Evolutionary conservation across 495 filamentous ascomycete species (phyloP), one percentile per base, ranked within the genome.

Genomic region (Rhypophila decipiens): DNA sequence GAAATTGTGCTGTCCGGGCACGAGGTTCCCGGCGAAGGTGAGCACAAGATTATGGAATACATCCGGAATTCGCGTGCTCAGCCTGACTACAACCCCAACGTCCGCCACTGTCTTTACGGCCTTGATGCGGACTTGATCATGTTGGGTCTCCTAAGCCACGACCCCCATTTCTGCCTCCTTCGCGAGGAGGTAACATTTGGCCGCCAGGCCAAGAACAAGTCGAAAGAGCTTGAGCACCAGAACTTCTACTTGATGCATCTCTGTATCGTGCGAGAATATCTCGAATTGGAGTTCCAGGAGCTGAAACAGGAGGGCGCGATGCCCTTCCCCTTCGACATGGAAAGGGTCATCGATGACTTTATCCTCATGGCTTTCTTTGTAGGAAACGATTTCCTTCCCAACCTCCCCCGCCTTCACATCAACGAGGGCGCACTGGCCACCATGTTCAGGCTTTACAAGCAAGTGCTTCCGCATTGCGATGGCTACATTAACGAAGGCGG

Each of bases 21-120:
- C 64, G 94, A 99, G 72, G 90, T 96, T n/a, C 94, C 94, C 0
- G 94, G 94, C 45, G 94, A 99, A 67, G 94, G 94, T 45, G 94
- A 98, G 68, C 93, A 98, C 72, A 99, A 99, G 72, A 95, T 99
- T 65, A 99, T 97, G 94, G 94, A 99, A 66, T 97, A 97, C 63
- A 99, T 99, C 64, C 85, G 94, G 48, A 83, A 90, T 60, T 84
- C 93, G 24, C 97, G 97, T 73, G 87, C 90, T 36, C 94, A 99
- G 61, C 85, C 87, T 3, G 79, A 85, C 49, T 99, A 99, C 61
- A 81, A 94, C 58, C 81, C 90, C n/a, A 97, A 99, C 60, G 78
- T 93, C 49, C 88, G 94, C 37, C 94, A 99, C 65, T 99, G 94
- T 68, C 73, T 99, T 34, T 99, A 99, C 60, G 94, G 94, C 5